These are phyloP conservation scores for Thermothielavioides terrestris DNA, from an alignment of 495 filamentous ascomycete genomes.

Conservation along the genomic window DNA sequence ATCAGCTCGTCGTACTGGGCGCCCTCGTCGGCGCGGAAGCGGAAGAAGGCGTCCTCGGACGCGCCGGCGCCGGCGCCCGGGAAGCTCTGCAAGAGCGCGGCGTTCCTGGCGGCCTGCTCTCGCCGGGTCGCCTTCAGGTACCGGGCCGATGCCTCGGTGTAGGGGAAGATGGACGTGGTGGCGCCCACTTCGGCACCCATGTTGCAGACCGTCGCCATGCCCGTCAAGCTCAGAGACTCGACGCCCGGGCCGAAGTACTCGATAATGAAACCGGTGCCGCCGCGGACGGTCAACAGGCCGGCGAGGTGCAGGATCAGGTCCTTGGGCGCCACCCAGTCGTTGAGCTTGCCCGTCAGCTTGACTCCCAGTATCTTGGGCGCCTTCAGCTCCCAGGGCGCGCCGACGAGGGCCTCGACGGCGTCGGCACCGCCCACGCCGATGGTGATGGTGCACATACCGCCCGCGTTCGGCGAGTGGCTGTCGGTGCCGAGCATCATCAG, in stretches of 20 bases:
- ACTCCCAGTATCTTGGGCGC: constrained; percentile 87
- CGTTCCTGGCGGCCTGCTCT: constrained; percentile 57
- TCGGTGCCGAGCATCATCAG: constrained; percentile 99
- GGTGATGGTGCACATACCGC: constrained; percentile 85
- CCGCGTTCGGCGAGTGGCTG: constrained; percentile 94
- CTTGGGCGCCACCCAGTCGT: constrained; percentile 88
- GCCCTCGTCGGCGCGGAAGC: constrained; percentile 61
- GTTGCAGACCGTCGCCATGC: constrained; percentile 87
- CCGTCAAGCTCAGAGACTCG: constrained; percentile 79
- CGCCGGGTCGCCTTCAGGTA: constrained; percentile 83
- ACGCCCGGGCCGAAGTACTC: constrained; percentile 88
- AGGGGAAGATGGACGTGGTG: constrained; percentile 84
- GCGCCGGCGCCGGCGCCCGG: constrained; percentile 27
- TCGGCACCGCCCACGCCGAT: constrained; percentile 98
- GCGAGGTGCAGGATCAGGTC: constrained; percentile 88
- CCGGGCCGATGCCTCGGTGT: constrained; percentile 38
- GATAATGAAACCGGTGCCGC: constrained; percentile 88
- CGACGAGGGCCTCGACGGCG: constrained; percentile 92
- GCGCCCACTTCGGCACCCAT: constrained; percentile 89
- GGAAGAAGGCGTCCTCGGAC: constrained; percentile 34
- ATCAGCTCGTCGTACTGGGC: constrained; percentile 86
- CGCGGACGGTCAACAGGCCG: constrained; percentile 83
- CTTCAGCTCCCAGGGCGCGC: constrained; percentile 95
- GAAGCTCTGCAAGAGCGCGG: constrained; percentile 42
- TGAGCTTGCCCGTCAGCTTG: constrained; percentile 70